Evolutionary conservation across 768 basidiomycete species (phyloP), one percentile per base, ranked within the genome.

Genomic region (Termitomyces sp.): DNA sequence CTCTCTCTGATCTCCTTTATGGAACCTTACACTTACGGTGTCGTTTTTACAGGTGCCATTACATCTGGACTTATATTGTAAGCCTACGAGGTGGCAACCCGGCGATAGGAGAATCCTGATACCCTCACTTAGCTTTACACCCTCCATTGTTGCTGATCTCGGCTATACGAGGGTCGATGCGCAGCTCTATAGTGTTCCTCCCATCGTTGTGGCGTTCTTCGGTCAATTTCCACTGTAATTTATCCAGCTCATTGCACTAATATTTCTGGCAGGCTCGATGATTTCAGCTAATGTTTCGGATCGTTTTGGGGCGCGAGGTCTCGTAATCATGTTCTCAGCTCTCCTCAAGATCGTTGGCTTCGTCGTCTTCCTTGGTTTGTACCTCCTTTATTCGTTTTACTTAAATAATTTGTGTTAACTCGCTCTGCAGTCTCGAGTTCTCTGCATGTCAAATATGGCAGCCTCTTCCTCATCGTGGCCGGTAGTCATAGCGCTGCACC

Each of bases 71-170:
- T 81, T 17, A 80, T 78, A 32, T 80, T 79, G 82, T 82, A 62
- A 62, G 76, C n/a, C n/a, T n/a, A n/a, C n/a, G n/a, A n/a, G n/a
- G n/a, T n/a, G n/a, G n/a, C n/a, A n/a, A n/a, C n/a, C n/a, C n/a
- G n/a, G n/a, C n/a, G n/a, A n/a, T n/a, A n/a, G n/a, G n/a, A n/a
- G n/a, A n/a, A n/a, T n/a, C n/a, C n/a, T n/a, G n/a, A n/a, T n/a
- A n/a, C n/a, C n/a, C n/a, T n/a, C n/a, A n/a, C n/a, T 72, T 38
- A 83, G 89, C 62, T 91, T 92, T 70, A 73, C 83, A 12, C 89
- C 89, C 7, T 85, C 86, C 2, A 88, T 92, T 68, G 82, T 92
- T 10, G 73, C 80, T 35, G 74, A 75, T n/a, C 76, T 88, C 4
- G 86, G 85, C 16, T 86, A 78, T 66, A 76, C 75, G 2, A 75